A percentile compares a stretch with the other conserved stretches of the same genome.
Conservation (phyloP, 176 grass and related monocot species). For the Panicum miliaceum region DNA sequence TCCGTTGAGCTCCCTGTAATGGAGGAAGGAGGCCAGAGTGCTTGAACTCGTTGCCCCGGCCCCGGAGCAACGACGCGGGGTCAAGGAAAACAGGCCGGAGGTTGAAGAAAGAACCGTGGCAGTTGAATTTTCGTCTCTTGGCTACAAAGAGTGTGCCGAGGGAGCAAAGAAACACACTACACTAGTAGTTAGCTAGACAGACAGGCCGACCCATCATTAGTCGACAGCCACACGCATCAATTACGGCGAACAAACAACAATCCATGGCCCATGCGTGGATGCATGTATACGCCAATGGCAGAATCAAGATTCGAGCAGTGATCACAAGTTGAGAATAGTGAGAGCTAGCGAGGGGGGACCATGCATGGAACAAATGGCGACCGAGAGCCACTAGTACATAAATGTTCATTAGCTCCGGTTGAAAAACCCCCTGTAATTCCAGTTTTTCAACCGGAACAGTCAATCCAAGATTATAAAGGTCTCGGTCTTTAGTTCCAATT, state of each 20-base stretch:
- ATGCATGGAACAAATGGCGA: background rate
- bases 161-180: background rate
- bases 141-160: background rate
- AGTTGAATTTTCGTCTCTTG: background rate
- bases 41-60: too few relatives aligned
- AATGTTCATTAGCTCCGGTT: too few relatives aligned
- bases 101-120: background rate
- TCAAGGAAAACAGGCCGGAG: too few relatives aligned
- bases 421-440: too few relatives aligned
- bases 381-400: too few relatives aligned
- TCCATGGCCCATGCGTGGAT: background rate
- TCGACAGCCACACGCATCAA: background rate
- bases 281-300: background rate
- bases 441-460: too few relatives aligned
- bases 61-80: too few relatives aligned
- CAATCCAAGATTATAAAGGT: too few relatives aligned
- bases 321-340: background rate
- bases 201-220: background rate
- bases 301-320: background rate
- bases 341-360: background rate
- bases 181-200: background rate
- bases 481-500: too few relatives aligned
- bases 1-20: too few relatives aligned
- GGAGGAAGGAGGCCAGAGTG: too few relatives aligned
- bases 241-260: background rate